Evolutionary conservation across 352 stramenopile species (phyloP).

Genomic region (Phytopythium ostracodes): DNA sequence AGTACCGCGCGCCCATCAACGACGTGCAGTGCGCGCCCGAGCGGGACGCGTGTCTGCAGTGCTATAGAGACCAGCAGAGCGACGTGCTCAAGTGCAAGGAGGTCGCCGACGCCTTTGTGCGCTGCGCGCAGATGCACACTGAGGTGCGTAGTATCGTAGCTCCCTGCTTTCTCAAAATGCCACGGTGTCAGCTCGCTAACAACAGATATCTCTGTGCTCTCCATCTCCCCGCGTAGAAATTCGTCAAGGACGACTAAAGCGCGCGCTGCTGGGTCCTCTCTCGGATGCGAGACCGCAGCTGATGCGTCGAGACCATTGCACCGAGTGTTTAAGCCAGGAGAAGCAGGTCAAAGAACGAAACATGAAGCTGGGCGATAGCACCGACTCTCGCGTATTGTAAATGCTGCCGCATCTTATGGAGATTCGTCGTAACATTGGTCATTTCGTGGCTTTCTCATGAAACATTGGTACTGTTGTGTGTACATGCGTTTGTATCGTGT

Average conservation of each 20-base stretch:
- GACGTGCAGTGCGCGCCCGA: conserved; percentile 80
- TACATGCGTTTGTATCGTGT: not conserved
- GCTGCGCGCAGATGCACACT: conserved; percentile 76
- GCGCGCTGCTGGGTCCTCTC: not conserved
- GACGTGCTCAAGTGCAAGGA: conserved; percentile 84
- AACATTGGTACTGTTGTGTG: too few species aligned
- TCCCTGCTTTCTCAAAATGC: not conserved
- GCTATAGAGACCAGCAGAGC: conserved; percentile 80
- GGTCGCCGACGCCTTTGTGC: conserved; percentile 81
- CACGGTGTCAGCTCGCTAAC: not conserved
- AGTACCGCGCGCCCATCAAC: conserved; percentile 74
- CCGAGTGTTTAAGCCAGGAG: not conserved
- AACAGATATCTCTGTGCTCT: not conserved
- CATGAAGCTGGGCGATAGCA: not conserved
- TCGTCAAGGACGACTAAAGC: conserved; percentile 57
- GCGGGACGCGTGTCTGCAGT: conserved; percentile 78
- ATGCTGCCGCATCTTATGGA: not conserved
- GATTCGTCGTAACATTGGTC: not conserved
- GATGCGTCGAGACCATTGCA: not conserved
- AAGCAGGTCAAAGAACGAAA: not conserved
- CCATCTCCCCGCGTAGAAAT: conserved; percentile 48
- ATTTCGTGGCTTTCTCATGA: too few species aligned
- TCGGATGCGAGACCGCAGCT: not conserved
- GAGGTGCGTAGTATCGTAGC: too few species aligned
- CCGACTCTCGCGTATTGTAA: not conserved